These are phyloP conservation scores for Penicillium coprophilum DNA, from an alignment of 495 filamentous ascomycete genomes.

Conservation along the genomic window DNA sequence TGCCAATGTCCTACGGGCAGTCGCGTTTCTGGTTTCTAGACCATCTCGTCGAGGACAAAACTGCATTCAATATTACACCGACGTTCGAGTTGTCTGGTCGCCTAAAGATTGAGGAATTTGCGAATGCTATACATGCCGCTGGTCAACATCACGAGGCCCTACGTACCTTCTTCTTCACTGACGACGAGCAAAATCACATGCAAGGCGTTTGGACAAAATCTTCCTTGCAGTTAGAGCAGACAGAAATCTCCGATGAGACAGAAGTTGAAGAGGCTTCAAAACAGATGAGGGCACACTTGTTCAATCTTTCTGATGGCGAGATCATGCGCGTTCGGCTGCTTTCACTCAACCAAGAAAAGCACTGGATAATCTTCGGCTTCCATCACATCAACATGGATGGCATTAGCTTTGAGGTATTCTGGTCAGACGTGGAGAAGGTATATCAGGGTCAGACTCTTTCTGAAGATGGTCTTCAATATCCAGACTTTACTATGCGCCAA, in stretches of 20 bases:
- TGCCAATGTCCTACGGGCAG: slow-evolving; percentile 40
- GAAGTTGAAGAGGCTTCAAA: slow-evolving; percentile 17
- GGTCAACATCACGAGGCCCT: slow-evolving; percentile 43
- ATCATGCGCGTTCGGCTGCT: slow-evolving; percentile 30
- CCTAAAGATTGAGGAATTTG: slow-evolving; percentile 23
- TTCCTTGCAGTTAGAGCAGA: slow-evolving; percentile 19
- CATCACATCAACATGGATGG: slow-evolving; percentile 55
- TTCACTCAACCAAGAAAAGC: slow-evolving; percentile 8
- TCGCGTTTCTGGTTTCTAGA: slow-evolving; percentile 49
- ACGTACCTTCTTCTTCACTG: slow-evolving; percentile 40
- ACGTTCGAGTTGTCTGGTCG: slow-evolving; percentile 21
- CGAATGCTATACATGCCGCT: slow-evolving; percentile 33
- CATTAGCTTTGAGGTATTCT: slow-evolving; percentile 38
- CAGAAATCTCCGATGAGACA: slow-evolving; percentile 6
- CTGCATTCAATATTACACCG: slow-evolving; percentile 36
- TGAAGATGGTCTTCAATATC: slow-evolving; percentile 20
- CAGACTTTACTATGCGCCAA: slow-evolving; percentile 29
- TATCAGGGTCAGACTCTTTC: slow-evolving; percentile 31
- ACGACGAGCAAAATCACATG: slow-evolving; percentile 18
- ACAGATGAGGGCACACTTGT: slow-evolving; percentile 24
- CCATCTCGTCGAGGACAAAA: slow-evolving; percentile 32
- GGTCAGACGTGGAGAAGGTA: slow-evolving; percentile 39
- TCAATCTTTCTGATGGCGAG: slow-evolving; percentile 35
- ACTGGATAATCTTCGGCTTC: slow-evolving; percentile 36
- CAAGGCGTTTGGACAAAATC: slow-evolving; percentile 26